phyloP scores from a whole-genome alignment of 176 grass and related monocot genomes.

The Chrysopogon serrulatus region DNA sequence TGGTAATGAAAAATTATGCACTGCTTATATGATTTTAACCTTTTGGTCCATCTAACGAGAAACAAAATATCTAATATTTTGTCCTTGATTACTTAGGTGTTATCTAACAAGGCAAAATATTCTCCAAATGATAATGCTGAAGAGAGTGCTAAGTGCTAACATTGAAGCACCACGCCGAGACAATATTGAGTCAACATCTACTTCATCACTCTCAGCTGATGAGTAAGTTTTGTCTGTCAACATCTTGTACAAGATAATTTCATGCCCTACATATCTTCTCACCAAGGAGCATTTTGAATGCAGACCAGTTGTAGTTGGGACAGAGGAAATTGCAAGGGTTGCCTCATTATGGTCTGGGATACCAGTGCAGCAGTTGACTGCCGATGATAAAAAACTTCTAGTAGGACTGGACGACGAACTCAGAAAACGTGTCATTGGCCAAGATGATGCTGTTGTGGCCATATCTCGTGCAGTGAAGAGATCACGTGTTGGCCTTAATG shows the following conservation, averaged over 20 bases:
- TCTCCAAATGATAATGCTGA: conserved; percentile 35
- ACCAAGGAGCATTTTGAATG: conserved; percentile 22
- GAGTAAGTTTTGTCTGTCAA: conserved; percentile 64
- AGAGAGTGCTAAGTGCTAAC: conserved; percentile 15
- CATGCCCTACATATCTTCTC: conserved; percentile 6
- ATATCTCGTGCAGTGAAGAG: conserved; percentile 90
- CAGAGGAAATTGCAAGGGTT: conserved; percentile 93
- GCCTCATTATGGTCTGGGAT: conserved; percentile 94
- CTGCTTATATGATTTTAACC: not conserved
- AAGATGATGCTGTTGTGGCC: conserved; percentile 84
- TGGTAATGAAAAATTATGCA: conserved; percentile 49
- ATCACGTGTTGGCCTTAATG: conserved; percentile 83
- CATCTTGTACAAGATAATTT: not conserved
- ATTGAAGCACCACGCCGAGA: conserved; percentile 8
- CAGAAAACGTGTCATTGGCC: conserved; percentile 85
- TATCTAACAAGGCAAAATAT: conserved; percentile 73
- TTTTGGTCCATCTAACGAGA: conserved; percentile 2
- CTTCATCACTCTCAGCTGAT: conserved; percentile 35
- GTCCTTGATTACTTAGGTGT: conserved; percentile 38
- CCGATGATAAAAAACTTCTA: conserved; percentile 78
- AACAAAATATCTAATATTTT: conserved; percentile 9
- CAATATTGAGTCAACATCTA: conserved; percentile 28
- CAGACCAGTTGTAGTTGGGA: conserved; percentile 73
- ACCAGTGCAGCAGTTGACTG: conserved; percentile 86
- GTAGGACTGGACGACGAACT: conserved; percentile 77